Evolutionary conservation across 2,329 filamentous ascomycete genomes (phyloP).

Genomic region (Talaromyces sp.): DNA sequence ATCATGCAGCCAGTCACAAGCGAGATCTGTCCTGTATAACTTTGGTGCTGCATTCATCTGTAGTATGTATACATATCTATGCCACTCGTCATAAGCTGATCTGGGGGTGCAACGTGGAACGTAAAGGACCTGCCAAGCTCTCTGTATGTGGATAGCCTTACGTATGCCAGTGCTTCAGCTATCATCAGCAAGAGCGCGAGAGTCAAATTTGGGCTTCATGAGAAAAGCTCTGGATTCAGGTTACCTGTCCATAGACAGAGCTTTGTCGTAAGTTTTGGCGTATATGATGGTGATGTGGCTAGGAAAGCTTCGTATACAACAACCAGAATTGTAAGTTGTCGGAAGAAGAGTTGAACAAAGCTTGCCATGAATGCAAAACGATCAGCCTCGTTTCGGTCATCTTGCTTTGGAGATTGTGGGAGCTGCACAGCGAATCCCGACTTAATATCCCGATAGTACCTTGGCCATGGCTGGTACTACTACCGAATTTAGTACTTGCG

Average conservation of each 20-base stretch:
- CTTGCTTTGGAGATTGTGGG: neutral
- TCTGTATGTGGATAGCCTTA: slow-evolving; percentile 46
- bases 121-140: slow-evolving; percentile 57
- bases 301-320: neutral
- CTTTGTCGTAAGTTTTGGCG: slow-evolving; percentile 2
- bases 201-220: slow-evolving; percentile 25
- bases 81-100: slow-evolving; percentile 50
- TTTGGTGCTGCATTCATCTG: slow-evolving; percentile 56
- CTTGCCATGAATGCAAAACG: neutral
- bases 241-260: slow-evolving; percentile 23
- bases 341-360: neutral
- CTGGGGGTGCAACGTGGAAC: slow-evolving; percentile 53
- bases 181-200: slow-evolving; percentile 24
- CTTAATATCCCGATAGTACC: neutral
- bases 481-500: no score
- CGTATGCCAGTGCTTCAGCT: slow-evolving; percentile 20
- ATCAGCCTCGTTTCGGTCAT: neutral
- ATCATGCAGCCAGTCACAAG: slow-evolving; percentile 27
- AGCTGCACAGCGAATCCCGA: neutral
- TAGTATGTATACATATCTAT: no score
- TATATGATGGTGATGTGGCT: neutral
- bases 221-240: slow-evolving; percentile 22
- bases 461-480: neutral
- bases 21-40: slow-evolving; percentile 51
- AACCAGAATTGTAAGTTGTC: neutral